Conservation (phyloP, 2,329 filamentous ascomycete genomes). For the Hymenoscyphus scutula region DNA sequence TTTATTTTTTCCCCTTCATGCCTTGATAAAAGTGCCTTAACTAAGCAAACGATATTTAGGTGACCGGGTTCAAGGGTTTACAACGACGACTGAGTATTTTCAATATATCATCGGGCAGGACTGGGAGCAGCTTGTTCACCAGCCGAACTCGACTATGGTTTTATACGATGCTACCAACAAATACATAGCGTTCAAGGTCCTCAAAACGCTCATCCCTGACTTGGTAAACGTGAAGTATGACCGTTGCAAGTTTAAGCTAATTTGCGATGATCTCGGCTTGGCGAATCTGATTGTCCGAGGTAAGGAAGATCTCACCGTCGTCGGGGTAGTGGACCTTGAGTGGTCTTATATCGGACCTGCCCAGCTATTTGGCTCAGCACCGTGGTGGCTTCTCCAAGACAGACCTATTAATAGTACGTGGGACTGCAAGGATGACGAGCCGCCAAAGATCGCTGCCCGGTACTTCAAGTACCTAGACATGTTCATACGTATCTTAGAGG, state of each 20-base stretch:
- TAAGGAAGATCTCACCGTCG: constrained; percentile 37
- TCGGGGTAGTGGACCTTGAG: constrained; percentile 39
- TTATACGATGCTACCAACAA: background rate
- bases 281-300: constrained; percentile 40
- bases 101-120: background rate
- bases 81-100: background rate
- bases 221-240: constrained; percentile 19
- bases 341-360: constrained; percentile 40
- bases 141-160: background rate
- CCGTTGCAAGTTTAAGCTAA: constrained; percentile 38
- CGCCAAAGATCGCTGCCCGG: too few species aligned
- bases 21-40: too few species aligned
- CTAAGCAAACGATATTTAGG: background rate
- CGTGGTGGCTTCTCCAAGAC: constrained; percentile 39
- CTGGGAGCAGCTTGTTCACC: background rate
- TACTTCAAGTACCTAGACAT: too few species aligned
- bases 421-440: too few species aligned
- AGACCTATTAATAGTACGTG: too few species aligned
- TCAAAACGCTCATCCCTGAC: background rate
- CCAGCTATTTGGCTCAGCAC: constrained; percentile 39
- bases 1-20: too few species aligned
- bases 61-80: background rate
- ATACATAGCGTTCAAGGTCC: background rate
- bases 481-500: too few species aligned
- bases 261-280: constrained; percentile 40